phyloP scores from a whole-genome alignment of 2,329 filamentous ascomycete genomes.

The Lachnellula suecica region DNA sequence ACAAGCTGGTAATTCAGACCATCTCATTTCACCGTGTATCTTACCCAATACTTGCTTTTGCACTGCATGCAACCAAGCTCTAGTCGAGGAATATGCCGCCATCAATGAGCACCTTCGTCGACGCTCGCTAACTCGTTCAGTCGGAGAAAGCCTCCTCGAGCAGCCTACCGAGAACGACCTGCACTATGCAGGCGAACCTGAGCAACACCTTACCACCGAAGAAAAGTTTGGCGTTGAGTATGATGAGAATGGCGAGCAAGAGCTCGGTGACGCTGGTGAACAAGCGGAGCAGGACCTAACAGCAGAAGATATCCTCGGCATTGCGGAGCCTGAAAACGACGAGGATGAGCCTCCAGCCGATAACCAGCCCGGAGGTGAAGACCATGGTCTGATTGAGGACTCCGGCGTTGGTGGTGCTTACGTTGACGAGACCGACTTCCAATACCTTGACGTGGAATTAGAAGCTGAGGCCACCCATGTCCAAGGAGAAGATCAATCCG shows the following conservation, averaged over 20 bases:
- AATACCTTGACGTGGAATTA: not conserved
- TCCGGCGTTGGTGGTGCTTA: not conserved
- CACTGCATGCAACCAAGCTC: constrained; percentile 24
- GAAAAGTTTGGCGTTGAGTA: constrained; percentile 22
- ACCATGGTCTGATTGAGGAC: not conserved
- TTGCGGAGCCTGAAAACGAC: not conserved
- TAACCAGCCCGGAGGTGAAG: not conserved
- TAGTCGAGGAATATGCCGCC: constrained; percentile 23
- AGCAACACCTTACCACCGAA: constrained; percentile 18
- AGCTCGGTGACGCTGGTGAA: not conserved
- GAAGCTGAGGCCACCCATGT: not conserved
- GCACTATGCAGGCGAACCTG: not conserved
- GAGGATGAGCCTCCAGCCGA: not conserved
- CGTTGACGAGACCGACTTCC: not conserved
- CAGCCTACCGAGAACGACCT: not conserved
- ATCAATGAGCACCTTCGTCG: constrained; percentile 24
- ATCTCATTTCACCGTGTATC: constrained; percentile 27
- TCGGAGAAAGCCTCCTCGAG: constrained; percentile 1
- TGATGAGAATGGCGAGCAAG: constrained; percentile 3
- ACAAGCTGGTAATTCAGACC: constrained; percentile 26
- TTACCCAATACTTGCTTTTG: constrained; percentile 26
- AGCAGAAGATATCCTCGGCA: not conserved
- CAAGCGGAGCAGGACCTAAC: not conserved
- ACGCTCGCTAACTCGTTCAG: constrained; percentile 18
- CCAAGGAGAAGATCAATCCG: constrained; percentile 3